Evolutionary conservation across 768 basidiomycete genomes (phyloP), one percentile per base, ranked within the genome.

Genomic region (Lactarius hengduanensis): DNA sequence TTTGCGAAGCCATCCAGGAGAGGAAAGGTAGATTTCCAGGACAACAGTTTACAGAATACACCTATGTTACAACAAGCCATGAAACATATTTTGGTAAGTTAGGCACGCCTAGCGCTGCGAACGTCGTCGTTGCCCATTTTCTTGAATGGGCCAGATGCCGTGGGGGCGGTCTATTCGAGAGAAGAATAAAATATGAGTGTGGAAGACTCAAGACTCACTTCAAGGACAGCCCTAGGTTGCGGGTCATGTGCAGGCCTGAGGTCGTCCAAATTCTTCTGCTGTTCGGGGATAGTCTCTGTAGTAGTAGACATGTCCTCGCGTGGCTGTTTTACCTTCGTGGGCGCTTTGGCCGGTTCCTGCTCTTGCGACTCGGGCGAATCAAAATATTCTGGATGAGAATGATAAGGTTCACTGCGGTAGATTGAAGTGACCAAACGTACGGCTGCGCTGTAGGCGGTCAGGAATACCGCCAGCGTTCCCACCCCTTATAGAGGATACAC

Each of bases 401-500:
- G 56, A 62, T 67, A 54, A 58, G 60, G 47, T 54, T 56, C 41
- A 30, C 32, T n/a, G 15, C 22, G 34, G 26, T 41, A 50, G 26
- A 60, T 15, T 15, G 30, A 28, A 50, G 36, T 22, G 56, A 26
- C 2, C n/a, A 43, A 7, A 66, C 20, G 54, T 59, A 71, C 70
- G 55, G 56, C 59, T 64, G 18, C 70, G 70, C 57, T 71, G 70
- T 45, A 61, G 62, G 36, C 64, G 59, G 60, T 71, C 70, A 43
- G 70, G 62, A 28, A 69, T 63, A 4, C 70, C 70, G 18, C 61
- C 61, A 16, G 30, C 68, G 36, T 62, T 65, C 26, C 62, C 70
- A 53, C 70, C 70, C 22, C 38, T 30, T 34, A 71, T 66, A 15
- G 70, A 71, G 38, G 40, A 66, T 26, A 26, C 65, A 47, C 70